Evolutionary conservation across 371 early-diverging fungal genomes (phyloP), one percentile per base, ranked within the genome.

Genomic region (Mucor mucedo): DNA sequence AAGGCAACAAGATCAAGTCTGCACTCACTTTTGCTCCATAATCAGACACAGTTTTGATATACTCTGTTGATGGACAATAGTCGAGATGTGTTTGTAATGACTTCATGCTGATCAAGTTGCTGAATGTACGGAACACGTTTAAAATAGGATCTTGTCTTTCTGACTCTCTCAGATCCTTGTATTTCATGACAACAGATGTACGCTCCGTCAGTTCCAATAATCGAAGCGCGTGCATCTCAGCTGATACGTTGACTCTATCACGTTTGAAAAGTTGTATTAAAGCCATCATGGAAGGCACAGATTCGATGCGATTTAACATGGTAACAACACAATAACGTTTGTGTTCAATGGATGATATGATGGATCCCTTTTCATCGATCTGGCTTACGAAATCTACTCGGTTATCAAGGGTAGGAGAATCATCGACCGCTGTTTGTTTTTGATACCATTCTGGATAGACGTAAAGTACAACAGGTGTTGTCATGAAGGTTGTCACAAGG

Each of bases 401-500:
- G 29, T 60, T 41, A 14, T 21, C 27, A 40, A 2, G n/a, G 35
- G 9, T 13, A 39, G 32, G 14, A 30, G 13, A 33, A 60, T 69
- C 53, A 55, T 69, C 50, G 68, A 61, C 44, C 48, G 73, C 75
- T 32, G 74, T 78, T 52, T 64, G 60, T 50, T 71, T 77, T 56
- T 86, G 84, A 49, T 83, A 82, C 64, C 76, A 76, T 29, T 74
- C 74, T 4, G 91, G 91, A 60, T 91, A 89, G 9, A 91, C 53
- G 58, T 60, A 74, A 14, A 69, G 62, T 7, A 89, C 86, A 2
- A 79, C 55, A 14, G 92, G 92, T 4, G 87, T 82, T 0, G 94
- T 95, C 70, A 90, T 83, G 52, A 90, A 85, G 0, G 93, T 95
- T 1, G 94, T 93, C 2, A 91, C 75, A 29, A 95, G 68, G 9